Evolutionary conservation across 2,329 filamentous ascomycete species (phyloP), one percentile per base, ranked within the genome.

Genomic region (Diaporthe sp.): DNA sequence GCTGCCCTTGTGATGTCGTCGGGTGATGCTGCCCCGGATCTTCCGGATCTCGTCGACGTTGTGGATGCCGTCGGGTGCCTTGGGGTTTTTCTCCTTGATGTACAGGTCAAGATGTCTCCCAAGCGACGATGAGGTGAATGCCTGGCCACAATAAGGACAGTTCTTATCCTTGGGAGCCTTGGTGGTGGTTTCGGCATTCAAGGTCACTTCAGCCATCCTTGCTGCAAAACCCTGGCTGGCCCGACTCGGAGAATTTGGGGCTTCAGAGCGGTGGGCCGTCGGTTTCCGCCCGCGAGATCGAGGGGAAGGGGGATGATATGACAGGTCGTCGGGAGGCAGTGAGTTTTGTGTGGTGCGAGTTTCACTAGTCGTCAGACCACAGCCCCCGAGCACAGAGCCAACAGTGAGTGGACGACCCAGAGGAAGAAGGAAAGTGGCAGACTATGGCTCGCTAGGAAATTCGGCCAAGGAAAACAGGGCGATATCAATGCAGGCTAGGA

Each of bases 81-180:
- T 97, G 1, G 96, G 95, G 82, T 98, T 98, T 86, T 95, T 97
- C 75, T 95, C 93, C 81, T 95, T 96, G 80, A 98, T 96, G 83
- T 97, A 98, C 52, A 98, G 90, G 82, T 98, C 96, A 78, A 98
- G 92, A 84, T 98, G 96, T 60, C 96, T 93, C 67, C 96, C 96
- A 71, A 98, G 91, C 3, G 95, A 97, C 22, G 95, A 98, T 1
- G 96, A 98, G 22, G 96, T 98, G 82, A 98, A 98, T 9, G 93
- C 89, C 83, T 98, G 95, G 61, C 92, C 89, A 83, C 96, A 98
- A 85, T 95, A 98, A 47, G 93, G 94, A 82, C 96, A 98, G 77
- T 88, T 92, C 81, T 94, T 95, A 86, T 98, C 96, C 84, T 98
- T 98, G 75, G 89, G 84, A 22, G 93, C 89, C 76, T 85, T 85